Base-by-base conservation (phyloP, 768 basidiomycete genomes). In the Tylopilus balloui region DNA sequence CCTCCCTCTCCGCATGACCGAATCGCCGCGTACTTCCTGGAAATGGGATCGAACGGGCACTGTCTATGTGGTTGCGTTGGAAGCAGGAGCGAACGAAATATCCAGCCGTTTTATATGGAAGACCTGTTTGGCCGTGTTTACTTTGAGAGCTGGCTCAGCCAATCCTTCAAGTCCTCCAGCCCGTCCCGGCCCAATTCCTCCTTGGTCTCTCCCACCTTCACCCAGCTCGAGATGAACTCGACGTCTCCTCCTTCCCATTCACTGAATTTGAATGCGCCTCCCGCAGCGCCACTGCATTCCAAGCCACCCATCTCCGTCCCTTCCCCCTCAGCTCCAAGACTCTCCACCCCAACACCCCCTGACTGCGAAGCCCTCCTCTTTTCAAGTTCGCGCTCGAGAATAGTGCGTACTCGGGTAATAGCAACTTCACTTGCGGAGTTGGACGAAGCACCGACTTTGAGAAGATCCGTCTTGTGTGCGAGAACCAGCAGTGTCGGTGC, bases 191-290 rank as follows among this genome's bases (percentile, higher is more conserved):
- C 58, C 4, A 40, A 54, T 11, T 71, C 71, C 10, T 62, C 63
- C 31, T 63, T 61, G 37, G 43, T 29, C 34, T 60, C 63, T 39
- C 68, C 71, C 12, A 71, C 62, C 10, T 44, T 60, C 8, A 78
- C 73, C 49, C 77, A 85, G 0, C 80, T 83, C 23, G 79, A 84
- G 28, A 84, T 52, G 57, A 90, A 86, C 1, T 71, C 62, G 17
- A 90, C 71, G n/a, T 88, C 83, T 8, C 90, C 89, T 3, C 88
- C 90, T 56, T 91, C 89, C 89, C 89, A 92, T 36, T 84, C 81
- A 3, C 74, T 75, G 58, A 92, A 92, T 56, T 73, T 82, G 73
- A 92, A 92, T 17, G 69, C 53, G 0, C 75, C 77, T 13, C 74
- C 77, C 23, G 72, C 71, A 27, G 70, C 67, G 20, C 78, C 78